Base-by-base conservation (phyloP, 371 early-diverging fungal species). In the Mucor plumbeus region DNA sequence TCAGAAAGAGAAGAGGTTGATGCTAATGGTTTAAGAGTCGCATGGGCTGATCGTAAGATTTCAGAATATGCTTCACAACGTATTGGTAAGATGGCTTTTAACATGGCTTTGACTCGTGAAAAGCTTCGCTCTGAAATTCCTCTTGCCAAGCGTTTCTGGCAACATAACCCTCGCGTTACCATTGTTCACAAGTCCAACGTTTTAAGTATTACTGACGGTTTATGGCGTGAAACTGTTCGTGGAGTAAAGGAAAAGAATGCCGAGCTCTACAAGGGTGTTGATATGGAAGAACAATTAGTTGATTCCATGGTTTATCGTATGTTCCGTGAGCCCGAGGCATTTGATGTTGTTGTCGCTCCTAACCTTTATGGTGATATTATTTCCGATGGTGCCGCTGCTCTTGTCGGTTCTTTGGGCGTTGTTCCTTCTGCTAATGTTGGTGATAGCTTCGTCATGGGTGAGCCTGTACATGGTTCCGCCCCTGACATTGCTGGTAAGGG, bases 171-270 rank as follows among this genome's bases (percentile, higher is more conserved):
- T 63, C 90, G 88, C 53, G 96, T 98, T 59, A 98, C 98, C 4
- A 90, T 95, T 64, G 94, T 96, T 40, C 98, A 98, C 90, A 98
- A 98, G 79, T 93, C 95, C 44, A 98, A 98, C 61, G 96, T 98
- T 21, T 82, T 98, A 69, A 91, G 90, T 64, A 81, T 96, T 9
- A 91, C 95, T 14, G 97, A 98, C 73, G 98, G 98, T 17, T 85
- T 98, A 74, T 98, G 94, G 90, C 91, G 97, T 65, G 96, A 95
- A 76, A 90, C 91, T 4, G 90, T 91, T 14, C 89, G 91, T 68
- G 86, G 77, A 34, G 94, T 94, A 55, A 85, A 91, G 71, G 88
- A 90, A 55, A 78, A 77, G 60, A 87, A 88, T 67, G 77, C 85
- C 26, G 85, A 81, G 57, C 71, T 78, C 65, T 88, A 82, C 67